Conservation (phyloP, 129 eudicot genomes). For the Lactuca saligna region DNA sequence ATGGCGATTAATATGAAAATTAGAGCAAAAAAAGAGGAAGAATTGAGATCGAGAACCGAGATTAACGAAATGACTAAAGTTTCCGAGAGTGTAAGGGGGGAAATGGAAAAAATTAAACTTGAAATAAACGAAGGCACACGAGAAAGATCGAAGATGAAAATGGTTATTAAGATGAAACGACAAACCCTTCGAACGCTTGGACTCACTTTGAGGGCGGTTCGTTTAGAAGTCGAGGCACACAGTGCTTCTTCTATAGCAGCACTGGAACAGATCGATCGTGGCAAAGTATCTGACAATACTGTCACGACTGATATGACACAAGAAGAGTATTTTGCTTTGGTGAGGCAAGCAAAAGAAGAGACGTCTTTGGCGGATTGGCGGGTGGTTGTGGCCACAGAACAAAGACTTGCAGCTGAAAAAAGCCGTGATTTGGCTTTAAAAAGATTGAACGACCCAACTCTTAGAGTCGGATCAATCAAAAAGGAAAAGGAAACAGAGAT, state of each 20-base stretch:
- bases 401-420: conserved; percentile 56
- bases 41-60: conserved; percentile 27
- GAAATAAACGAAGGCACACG: conserved; percentile 34
- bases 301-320: conserved; percentile 27
- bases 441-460: conserved; percentile 25
- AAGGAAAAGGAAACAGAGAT: background rate
- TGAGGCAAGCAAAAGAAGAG: conserved; percentile 52
- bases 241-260: conserved; percentile 52
- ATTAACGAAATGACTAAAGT: conserved; percentile 39
- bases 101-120: conserved; percentile 44
- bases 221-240: conserved; percentile 49
- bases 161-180: conserved; percentile 40
- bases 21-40: conserved; percentile 48
- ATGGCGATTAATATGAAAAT: conserved; percentile 35
- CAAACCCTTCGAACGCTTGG: conserved; percentile 52
- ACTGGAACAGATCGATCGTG: conserved; percentile 24
- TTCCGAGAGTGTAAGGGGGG: conserved; percentile 37
- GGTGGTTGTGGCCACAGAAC: conserved; percentile 48
- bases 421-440: conserved; percentile 45
- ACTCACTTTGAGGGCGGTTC: conserved; percentile 47
- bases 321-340: conserved; percentile 51
- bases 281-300: conserved; percentile 2
- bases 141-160: conserved; percentile 42
- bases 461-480: conserved; percentile 13
- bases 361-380: conserved; percentile 52